Evolutionary conservation across 2,329 filamentous ascomycete species (phyloP), one percentile per base, ranked within the genome.

Genomic region (Fusarium solani-melongenae): DNA sequence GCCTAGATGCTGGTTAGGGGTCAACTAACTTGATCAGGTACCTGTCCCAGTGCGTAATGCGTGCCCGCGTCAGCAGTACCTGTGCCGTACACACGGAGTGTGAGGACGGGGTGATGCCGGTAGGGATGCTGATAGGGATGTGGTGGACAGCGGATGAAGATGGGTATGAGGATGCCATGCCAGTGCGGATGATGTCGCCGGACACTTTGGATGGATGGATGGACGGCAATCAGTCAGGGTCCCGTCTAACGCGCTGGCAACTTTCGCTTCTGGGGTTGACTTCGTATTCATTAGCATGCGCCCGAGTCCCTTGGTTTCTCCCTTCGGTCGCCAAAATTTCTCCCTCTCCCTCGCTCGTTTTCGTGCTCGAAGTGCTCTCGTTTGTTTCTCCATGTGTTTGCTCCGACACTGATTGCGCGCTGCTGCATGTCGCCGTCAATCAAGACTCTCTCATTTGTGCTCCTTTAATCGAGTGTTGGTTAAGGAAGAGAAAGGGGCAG

Each of bases 101-200:
- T n/a, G 46, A 66, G 66, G 71, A 72, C 41, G 65, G 68, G 68
- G 61, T 67, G 60, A 56, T 57, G 64, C 64, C 65, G 69, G 73
- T 77, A 72, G 64, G 71, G 75, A 74, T 77, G 57, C 56, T 33
- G 72, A 75, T 76, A 76, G 62, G 72, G 72, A 71, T 72, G 62
- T 64, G 36, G 62, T 75, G 61, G 61, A 70, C 55, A 66, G 56
- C 39, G 44, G 62, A 61, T 55, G 36, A 46, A 64, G 64, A 60
- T 71, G 61, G 36, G 44, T 62, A 65, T 66, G 62, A 36, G 34
- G 55, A 57, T 38, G 55, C 39, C 46, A 44, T 38, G 55, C 49
- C 53, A 39, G 41, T 62, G 51, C 20, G 44, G 60, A 67, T 31
- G 46, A 51, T 60, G 39, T 66, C 64, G 49, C 53, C 49, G 61